phyloP scores from a whole-genome alignment of 2,329 filamentous ascomycete species.

The Ophiostoma ips region DNA sequence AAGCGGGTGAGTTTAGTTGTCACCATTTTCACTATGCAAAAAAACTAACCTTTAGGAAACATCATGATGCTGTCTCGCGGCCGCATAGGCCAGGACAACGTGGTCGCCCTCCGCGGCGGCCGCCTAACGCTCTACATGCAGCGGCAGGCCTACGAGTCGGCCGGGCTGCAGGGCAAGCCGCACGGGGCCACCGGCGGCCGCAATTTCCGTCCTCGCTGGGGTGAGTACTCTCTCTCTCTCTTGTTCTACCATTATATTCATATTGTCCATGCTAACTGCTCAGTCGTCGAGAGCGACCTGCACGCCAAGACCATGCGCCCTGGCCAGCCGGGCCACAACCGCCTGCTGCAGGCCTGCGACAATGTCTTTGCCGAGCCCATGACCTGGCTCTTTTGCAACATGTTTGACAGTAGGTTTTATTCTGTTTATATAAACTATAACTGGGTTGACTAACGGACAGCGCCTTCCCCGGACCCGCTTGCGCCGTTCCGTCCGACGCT shows the following conservation, averaged over 20 bases:
- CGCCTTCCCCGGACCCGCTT: constrained; percentile 35
- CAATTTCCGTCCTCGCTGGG: constrained; percentile 54
- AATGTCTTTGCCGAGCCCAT: constrained; percentile 56
- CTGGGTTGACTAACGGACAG: constrained; percentile 25
- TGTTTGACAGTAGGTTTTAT: constrained; percentile 27
- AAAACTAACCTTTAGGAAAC: no score
- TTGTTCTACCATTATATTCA: neutral
- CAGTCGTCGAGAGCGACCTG: constrained; percentile 67
- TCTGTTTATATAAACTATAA: constrained; percentile 11
- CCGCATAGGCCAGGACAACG: constrained; percentile 51
- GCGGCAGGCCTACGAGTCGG: constrained; percentile 67
- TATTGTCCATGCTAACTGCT: neutral
- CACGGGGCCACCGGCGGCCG: constrained; percentile 43
- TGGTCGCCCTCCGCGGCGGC: constrained; percentile 60
- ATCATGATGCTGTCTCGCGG: constrained; percentile 77
- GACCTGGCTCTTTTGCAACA: constrained; percentile 67
- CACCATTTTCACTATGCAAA: no score
- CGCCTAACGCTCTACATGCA: constrained; percentile 61
- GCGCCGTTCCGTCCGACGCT: constrained; percentile 28
- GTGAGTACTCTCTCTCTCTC: no score
- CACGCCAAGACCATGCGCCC: constrained; percentile 61
- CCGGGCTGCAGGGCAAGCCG: constrained; percentile 63
- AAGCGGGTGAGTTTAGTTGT: constrained; percentile 44
- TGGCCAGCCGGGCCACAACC: constrained; percentile 71
- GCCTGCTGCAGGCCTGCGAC: constrained; percentile 63